Percentiles rank a stretch among this genome's conserved stretches.
Evolutionary conservation across 2,329 filamentous ascomycete species (phyloP).

Genomic region (Neoscytalidium dimidiatum): DNA sequence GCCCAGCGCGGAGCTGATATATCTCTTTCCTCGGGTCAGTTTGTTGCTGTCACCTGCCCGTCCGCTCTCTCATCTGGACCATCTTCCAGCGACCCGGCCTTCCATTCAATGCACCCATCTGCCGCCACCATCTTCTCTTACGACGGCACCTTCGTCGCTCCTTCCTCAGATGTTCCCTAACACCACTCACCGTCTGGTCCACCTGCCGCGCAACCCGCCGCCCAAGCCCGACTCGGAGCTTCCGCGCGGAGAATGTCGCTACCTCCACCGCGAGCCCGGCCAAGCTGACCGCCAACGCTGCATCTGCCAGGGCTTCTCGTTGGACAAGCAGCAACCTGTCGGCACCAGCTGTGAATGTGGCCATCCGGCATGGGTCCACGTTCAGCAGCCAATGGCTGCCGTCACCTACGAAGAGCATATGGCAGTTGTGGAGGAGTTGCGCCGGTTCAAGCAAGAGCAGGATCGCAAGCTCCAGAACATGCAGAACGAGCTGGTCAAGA

Average conservation of each 20-base stretch:
- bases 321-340: conserved; percentile 33
- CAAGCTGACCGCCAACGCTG: conserved; percentile 39
- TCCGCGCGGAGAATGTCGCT: conserved; percentile 42
- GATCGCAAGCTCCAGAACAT: conserved; percentile 32
- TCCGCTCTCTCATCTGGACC: not conserved
- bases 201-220: conserved; percentile 19
- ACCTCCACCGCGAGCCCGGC: conserved; percentile 33
- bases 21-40: conserved; percentile 1
- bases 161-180: conserved; percentile 20
- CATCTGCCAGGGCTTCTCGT: conserved; percentile 47
- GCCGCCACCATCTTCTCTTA: not conserved
- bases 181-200: conserved; percentile 11
- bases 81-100: not conserved
- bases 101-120: conserved; percentile 13
- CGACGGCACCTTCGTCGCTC: conserved; percentile 7
- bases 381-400: conserved; percentile 34
- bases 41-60: not conserved
- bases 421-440: conserved; percentile 39
- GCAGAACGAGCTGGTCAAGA: conserved; percentile 30
- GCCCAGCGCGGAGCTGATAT: conserved; percentile 1
- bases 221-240: conserved; percentile 30
- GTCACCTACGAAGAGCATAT: conserved; percentile 40
- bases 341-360: conserved; percentile 49
- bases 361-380: conserved; percentile 51
- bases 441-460: conserved; percentile 35